Conservation (phyloP, 2,329 filamentous ascomycete genomes). For the Ascochyta koolunga region DNA sequence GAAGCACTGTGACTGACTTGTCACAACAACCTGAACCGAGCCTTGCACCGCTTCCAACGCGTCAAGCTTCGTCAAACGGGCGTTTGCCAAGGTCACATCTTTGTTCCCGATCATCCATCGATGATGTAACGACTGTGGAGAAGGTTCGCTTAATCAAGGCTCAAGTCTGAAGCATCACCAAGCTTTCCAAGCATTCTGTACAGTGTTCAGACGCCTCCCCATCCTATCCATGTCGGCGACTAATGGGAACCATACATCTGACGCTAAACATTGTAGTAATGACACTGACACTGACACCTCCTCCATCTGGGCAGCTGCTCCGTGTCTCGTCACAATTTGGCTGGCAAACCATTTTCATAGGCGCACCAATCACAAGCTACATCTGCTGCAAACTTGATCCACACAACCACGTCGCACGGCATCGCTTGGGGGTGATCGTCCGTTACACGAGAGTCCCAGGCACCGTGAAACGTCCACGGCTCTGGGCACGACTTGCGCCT, state of each 20-base stretch:
- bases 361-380: constrained; percentile 10
- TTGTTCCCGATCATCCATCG: not conserved
- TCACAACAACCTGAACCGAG: not conserved
- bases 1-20: not conserved
- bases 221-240: constrained; percentile 1
- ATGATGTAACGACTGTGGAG: constrained; percentile 17
- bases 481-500: constrained; percentile 17
- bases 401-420: constrained; percentile 14
- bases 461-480: constrained; percentile 8
- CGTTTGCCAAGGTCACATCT: not conserved
- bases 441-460: constrained; percentile 11
- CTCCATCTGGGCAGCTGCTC: not conserved
- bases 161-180: constrained; percentile 16
- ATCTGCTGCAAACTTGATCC: constrained; percentile 2
- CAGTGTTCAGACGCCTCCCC: constrained; percentile 1
- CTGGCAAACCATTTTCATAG: constrained; percentile 4
- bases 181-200: constrained; percentile 22
- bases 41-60: not conserved
- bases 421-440: constrained; percentile 16
- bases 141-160: not conserved
- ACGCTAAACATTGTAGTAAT: not conserved
- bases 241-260: not conserved
- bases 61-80: not conserved
- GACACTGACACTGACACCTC: constrained; percentile 3
- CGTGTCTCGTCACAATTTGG: constrained; percentile 7